Evolutionary conservation across 2,329 filamentous ascomycete genomes (phyloP), one percentile per base, ranked within the genome.

Genomic region (Colletotrichum endophyticum): DNA sequence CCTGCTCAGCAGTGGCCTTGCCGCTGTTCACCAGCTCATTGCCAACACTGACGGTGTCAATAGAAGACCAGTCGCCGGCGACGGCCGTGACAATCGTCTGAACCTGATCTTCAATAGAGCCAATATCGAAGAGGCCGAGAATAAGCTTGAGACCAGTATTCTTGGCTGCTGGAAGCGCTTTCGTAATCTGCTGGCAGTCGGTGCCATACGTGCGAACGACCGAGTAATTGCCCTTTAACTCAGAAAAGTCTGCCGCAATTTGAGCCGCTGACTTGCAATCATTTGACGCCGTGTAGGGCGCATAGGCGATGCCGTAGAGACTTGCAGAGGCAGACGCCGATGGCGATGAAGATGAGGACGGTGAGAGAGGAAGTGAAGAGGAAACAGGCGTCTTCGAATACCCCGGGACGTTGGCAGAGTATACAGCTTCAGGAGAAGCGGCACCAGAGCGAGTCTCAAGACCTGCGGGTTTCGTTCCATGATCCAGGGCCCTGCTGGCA

Each of bases 21-120:
- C 92, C 91, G 68, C 88, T 90, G 84, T 95, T 94, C 83, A 98
- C 92, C 39, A 94, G 88, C 84, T 98, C 95, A 82, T 98, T 98
- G 77, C 95, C 95, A 57, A 98, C 90, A 72, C 91, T 91, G 81
- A 98, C 89, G 3, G 94, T 94, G 81, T 94, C 89, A 77, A 98
- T 90, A 16, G 87, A 83, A 66, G 87, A 87, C 95, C 95, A 98
- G 83, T 95, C 91, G 34, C 89, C 88, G 8, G 86, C 78, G 57
- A 94, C 88, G 16, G 90, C 92, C 6, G 87, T 83, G 72, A 92
- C 89, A 77, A 98, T 92, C 34, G 86, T 87, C 12, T 88, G 79
- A n/a, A 95, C 87, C 75, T 95, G 92, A 2, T 85, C 78, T 16
- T 87, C 83, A 19, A 94, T 87, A 9, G 89, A 83, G 57, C 85